Evolutionary conservation across 768 basidiomycete species (phyloP), one percentile per base, ranked within the genome.

Genomic region (Boletellus emodensis): DNA sequence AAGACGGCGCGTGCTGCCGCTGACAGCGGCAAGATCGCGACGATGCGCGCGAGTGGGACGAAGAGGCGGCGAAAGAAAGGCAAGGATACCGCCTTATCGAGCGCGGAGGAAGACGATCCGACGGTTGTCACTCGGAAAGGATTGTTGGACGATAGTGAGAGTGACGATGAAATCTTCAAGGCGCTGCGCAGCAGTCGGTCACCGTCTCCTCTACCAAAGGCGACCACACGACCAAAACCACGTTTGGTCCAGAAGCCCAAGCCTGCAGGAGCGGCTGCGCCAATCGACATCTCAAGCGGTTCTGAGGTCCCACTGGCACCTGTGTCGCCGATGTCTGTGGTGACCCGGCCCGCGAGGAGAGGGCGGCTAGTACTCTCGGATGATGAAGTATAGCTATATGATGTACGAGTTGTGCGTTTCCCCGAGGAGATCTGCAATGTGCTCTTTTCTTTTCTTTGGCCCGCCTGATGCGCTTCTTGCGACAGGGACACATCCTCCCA

Each of bases 41-140:
- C 76, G 49, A 79, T 81, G 70, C 71, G 67, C 4, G 72, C 75
- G 12, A 66, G 63, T 22, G 80, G 78, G 36, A 80, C 75, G 35
- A 81, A 79, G 71, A 81, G 75, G 79, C 83, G 88, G 67, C 77
- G 71, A 48, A 72, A 65, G 46, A 70, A 67, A 49, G 70, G 46
- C 6, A 75, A 41, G 68, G 79, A 57, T 74, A 75, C 59, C 71
- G 79, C 63, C 63, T 75, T 45, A 66, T 75, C 68, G 72, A 68
- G 75, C 24, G 41, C 40, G 33, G 56, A 75, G 59, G 66, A 65
- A 26, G 66, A 46, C 40, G 57, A 26, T 26, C 24, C 35, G 53
- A 51, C 13, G 61, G 50, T 13, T 20, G 59, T 50, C 46, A 39
- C 40, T 24, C 5, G 10, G 13, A 54, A 46, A 35, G 49, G 61